Conservation (phyloP, 805 yeast genomes). For the Barnettozyma botsteinii region DNA sequence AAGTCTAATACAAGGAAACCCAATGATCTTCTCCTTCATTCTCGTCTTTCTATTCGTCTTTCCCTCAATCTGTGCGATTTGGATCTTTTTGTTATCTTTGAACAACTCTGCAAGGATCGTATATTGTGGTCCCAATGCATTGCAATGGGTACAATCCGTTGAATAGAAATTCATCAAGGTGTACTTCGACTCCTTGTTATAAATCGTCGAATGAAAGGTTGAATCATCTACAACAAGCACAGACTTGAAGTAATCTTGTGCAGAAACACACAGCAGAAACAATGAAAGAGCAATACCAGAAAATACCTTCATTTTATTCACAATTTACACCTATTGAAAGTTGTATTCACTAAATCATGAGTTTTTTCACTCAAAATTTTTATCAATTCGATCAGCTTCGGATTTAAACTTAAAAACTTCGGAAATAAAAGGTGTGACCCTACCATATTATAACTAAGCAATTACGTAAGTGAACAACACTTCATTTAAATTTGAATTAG, state of each 20-base stretch:
- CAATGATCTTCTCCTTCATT: conserved; percentile 33
- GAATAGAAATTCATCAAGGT: conserved; percentile 33
- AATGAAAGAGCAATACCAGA: no score
- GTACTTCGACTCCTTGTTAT: conserved; percentile 16
- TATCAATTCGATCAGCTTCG: no score
- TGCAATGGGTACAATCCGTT: conserved; percentile 41
- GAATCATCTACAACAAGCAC: conserved; percentile 22
- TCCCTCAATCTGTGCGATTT: conserved; percentile 33
- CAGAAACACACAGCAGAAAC: no score
- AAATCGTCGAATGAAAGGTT: conserved; percentile 17
- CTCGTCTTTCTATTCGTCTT: conserved; percentile 31
- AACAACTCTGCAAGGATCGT: conserved; percentile 40
- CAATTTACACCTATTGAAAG: no score
- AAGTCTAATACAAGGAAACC: conserved; percentile 46
- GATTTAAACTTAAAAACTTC: no score
- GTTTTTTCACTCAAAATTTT: no score
- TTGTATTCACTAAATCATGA: no score
- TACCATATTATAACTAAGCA: no score
- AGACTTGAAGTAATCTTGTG: conserved; percentile 10
- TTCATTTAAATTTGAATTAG: no score
- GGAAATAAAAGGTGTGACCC: no score
- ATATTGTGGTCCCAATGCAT: conserved; percentile 39
- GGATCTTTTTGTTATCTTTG: conserved; percentile 29
- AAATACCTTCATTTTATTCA: no score
- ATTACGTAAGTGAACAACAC: no score